Base-by-base conservation (phyloP, 257 asterid species). In the Nicotiana noctiflora region DNA sequence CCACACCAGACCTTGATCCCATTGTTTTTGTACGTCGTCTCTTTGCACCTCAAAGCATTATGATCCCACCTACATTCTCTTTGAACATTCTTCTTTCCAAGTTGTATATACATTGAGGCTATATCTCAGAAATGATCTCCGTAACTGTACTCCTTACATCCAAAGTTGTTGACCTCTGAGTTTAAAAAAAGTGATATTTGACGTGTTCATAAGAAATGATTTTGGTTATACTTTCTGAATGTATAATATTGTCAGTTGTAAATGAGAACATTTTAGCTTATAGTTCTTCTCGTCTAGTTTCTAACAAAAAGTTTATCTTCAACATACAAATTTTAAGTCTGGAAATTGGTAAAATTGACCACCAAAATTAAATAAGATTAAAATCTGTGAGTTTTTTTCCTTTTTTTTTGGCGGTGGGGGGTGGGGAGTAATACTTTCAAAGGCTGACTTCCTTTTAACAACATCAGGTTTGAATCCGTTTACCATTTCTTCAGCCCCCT, bases 101-200 rank as follows among this genome's bases (percentile, higher is more conserved):
- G 57, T 37, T 70, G 77, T 70, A 44, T 32, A 70, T 70, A 70
- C 59, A 44, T 70, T 70, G 19, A 70, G 77, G 59, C 77, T 70
- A 44, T 44, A 44, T 70, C 37, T 44, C 23, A 44, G 77, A 44
- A 53, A 18, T 44, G 59, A 44, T 23, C 78, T 72, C 44, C 8
- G 51, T 15, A 23, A 23, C 25, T 14, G 4, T 15, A 44, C 46
- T 70, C 77, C 55, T 68, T 37, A 14, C 46, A 13, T 70, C 59
- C 77, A 19, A 49, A 46, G 4, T 13, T 46, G 21, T 72, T 72
- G 78, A 49, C 8, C 78, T 49, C 25, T 49, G 23, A 14, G 61
- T 14, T 8, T 72, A 46, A 72, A 23, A 46, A 72, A 46, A 27
- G 40, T 46, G 32, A 46, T 46, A 6, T 72, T 72, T 72, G 60